Evolutionary conservation across 441 rosid genomes (phyloP).

Genomic region (Gossypium lobatum): DNA sequence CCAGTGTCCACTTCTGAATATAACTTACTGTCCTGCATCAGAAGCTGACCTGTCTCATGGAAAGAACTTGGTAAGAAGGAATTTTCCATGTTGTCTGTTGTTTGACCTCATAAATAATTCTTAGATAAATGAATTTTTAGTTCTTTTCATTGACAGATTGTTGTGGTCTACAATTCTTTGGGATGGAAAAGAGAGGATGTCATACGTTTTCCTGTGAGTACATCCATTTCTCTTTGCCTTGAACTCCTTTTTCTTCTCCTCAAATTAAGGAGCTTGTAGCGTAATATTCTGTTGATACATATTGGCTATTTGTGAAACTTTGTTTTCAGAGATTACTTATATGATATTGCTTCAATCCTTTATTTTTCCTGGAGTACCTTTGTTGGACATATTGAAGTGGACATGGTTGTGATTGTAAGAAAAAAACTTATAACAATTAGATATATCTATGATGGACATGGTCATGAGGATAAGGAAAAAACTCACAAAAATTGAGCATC

Average conservation of each 20-base stretch:
- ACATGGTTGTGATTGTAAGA: background rate
- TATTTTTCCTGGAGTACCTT: background rate
- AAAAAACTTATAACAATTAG: background rate
- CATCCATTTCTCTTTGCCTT: slow-evolving; percentile 15
- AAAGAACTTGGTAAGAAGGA: slow-evolving; percentile 63
- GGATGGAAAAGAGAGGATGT: slow-evolving; percentile 95
- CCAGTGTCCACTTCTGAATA: slow-evolving; percentile 96
- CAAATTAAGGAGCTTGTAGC: background rate
- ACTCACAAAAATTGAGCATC: background rate
- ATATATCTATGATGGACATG: background rate
- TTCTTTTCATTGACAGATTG: slow-evolving; percentile 40
- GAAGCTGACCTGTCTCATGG: slow-evolving; percentile 61
- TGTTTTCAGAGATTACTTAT: slow-evolving; percentile 9
- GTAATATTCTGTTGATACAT: slow-evolving; percentile 3
- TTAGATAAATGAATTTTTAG: slow-evolving; percentile 11
- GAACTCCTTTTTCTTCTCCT: background rate
- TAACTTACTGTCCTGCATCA: slow-evolving; percentile 90
- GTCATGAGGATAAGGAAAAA: background rate
- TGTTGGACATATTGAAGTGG: background rate
- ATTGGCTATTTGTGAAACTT: slow-evolving; percentile 3
- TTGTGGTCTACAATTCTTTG: slow-evolving; percentile 85
- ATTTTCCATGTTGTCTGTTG: slow-evolving; percentile 6
- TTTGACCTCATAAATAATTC: slow-evolving; percentile 13
- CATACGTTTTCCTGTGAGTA: slow-evolving; percentile 83
- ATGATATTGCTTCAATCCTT: slow-evolving; percentile 2